Percentiles rank a stretch among this genome's conserved stretches.
Evolutionary conservation across 1,284 basidiomycete genomes (phyloP).

Genomic region (Marasmius fiardii): DNA sequence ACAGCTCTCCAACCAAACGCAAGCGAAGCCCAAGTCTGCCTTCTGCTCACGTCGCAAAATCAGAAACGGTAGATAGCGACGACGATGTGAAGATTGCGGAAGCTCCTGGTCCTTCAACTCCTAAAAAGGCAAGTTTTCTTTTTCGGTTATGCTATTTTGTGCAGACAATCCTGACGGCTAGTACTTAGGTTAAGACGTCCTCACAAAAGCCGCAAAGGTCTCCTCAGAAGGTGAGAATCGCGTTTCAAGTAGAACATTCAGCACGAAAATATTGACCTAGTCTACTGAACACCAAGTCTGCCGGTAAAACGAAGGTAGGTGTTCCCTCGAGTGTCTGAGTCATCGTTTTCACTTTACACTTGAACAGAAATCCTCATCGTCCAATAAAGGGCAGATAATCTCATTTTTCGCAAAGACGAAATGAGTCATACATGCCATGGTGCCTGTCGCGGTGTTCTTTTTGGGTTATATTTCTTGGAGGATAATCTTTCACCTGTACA

Average conservation of each 20-base stretch:
- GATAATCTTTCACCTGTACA: too few relatives aligned
- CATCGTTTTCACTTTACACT: background rate
- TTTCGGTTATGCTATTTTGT: background rate
- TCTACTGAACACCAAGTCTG: background rate
- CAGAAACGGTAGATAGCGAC: background rate
- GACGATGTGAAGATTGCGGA: background rate
- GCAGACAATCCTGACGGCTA: too few relatives aligned
- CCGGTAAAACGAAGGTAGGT: background rate
- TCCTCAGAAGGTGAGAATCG: background rate
- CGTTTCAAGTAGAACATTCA: background rate
- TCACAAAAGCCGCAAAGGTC: background rate
- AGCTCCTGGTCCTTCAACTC: background rate
- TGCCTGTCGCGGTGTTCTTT: background rate
- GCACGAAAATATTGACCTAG: background rate
- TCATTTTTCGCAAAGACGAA: background rate
- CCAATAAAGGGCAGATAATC: background rate
- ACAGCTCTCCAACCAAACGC: constrained; percentile 4
- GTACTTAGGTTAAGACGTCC: background rate
- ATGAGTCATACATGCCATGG: background rate
- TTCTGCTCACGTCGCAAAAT: background rate
- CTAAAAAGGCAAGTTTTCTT: background rate
- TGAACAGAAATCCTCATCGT: background rate
- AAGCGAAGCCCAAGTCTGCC: constrained; percentile 4
- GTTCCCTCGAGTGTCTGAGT: background rate
- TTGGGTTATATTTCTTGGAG: background rate